A percentile compares a stretch with the other conserved stretches of the same genome.
These are phyloP conservation scores for Tuber brumale DNA, from an alignment of 495 filamentous ascomycete genomes.

Conservation along the genomic window DNA sequence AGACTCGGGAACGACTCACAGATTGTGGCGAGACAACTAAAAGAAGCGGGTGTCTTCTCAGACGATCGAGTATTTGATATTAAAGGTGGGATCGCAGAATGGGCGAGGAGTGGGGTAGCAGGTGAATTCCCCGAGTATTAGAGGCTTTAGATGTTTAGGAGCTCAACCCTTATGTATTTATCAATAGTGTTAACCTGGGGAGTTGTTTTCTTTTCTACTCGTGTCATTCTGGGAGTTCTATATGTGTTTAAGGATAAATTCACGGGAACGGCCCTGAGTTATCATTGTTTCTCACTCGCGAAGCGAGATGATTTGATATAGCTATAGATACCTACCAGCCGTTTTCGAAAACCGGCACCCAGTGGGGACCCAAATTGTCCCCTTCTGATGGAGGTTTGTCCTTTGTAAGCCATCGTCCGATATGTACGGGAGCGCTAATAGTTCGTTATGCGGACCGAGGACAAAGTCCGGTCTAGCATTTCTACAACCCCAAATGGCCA, in stretches of 20 bases:
- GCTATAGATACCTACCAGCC: background rate
- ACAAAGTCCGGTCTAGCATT: no score
- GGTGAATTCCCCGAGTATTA: constrained; percentile 60
- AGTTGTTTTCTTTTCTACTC: background rate
- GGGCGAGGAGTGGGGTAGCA: constrained; percentile 68
- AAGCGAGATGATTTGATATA: background rate
- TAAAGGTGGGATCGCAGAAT: constrained; percentile 72
- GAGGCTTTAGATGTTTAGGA: background rate
- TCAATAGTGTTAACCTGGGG: background rate
- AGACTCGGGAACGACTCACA: constrained; percentile 87
- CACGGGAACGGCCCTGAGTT: background rate
- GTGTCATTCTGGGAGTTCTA: background rate
- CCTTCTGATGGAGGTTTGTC: background rate
- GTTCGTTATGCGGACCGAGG: background rate
- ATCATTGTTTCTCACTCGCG: background rate
- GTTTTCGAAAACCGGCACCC: background rate
- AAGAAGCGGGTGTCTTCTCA: constrained; percentile 57
- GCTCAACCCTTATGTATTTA: background rate
- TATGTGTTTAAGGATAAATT: background rate
- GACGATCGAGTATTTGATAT: constrained; percentile 66
- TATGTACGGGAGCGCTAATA: background rate
- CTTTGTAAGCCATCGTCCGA: background rate
- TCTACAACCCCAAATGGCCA: background rate
- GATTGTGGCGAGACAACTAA: constrained; percentile 62
- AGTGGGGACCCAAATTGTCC: background rate